A percentile compares a stretch with the other conserved stretches of the same genome.
These are phyloP conservation scores for Forsythia suspensa DNA, from an alignment of 257 asterid species.

Conservation along the genomic window DNA sequence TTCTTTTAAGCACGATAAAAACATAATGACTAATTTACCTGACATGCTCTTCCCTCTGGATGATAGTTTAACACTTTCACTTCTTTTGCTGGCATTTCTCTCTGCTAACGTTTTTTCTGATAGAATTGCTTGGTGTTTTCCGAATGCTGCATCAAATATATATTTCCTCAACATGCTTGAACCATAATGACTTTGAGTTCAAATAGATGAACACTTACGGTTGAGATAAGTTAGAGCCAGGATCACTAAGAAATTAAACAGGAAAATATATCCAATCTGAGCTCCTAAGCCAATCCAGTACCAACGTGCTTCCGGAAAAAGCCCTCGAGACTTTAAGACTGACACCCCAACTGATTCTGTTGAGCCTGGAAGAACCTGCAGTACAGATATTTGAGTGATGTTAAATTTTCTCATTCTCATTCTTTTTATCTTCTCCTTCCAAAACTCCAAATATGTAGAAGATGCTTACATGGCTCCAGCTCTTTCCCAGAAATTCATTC, in stretches of 20 bases:
- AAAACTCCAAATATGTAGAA: conserved; percentile 9
- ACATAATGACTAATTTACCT: conserved; percentile 11
- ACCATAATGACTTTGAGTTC: neutral
- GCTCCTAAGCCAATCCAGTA: conserved; percentile 85
- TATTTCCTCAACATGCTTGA: neutral
- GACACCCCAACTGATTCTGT: conserved; percentile 59
- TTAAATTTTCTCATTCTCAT: neutral
- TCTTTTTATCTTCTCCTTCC: conserved; percentile 7
- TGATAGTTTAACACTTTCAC: conserved; percentile 33
- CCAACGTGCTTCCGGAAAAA: conserved; percentile 63
- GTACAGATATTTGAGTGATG: conserved; percentile 1
- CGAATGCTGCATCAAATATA: conserved; percentile 57
- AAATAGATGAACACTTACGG: conserved; percentile 44
- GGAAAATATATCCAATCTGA: conserved; percentile 48
- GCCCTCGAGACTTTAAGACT: conserved; percentile 59
- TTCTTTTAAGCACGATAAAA: neutral
- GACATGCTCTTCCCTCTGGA: conserved; percentile 24
- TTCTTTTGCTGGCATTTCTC: conserved; percentile 39
- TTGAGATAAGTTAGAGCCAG: conserved; percentile 67
- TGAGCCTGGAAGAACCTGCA: conserved; percentile 46
- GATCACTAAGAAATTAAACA: conserved; percentile 54
- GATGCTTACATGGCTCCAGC: conserved; percentile 76
- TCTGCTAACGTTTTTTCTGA: conserved; percentile 55
- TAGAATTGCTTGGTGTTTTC: conserved; percentile 62
- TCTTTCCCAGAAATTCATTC: conserved; percentile 75